Base-by-base conservation (phyloP, 306 rosid genomes). In the Cucurbita argyrosperma region DNA sequence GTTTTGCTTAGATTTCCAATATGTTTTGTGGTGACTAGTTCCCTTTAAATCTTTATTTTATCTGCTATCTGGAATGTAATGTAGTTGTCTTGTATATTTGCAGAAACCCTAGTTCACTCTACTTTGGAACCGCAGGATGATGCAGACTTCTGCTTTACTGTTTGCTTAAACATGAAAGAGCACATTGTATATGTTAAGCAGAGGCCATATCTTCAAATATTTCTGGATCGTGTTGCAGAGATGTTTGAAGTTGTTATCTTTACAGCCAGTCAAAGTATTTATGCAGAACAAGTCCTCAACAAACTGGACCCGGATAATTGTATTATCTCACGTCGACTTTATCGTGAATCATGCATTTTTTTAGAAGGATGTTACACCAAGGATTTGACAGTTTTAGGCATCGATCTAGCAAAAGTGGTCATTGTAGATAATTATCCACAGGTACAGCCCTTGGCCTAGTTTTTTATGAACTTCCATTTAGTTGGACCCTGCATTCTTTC, bases 21-120 rank as follows among this genome's bases (percentile, higher is more conserved):
- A 47, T 68, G 56, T 47, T 45, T 72, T 55, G 18, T 51, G 19
- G 62, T 72, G 77, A 23, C 46, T 8, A 42, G 10, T 40, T 54
- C 5, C 40, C 8, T 53, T 49, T 8, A 38, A 71, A 30, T 30
- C 47, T 8, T 46, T 51, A 15, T n/a, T 49, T 23, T 68, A 46
- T 74, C 68, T 30, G 19, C 14, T 42, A n/a, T 61, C 40, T 62
- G 30, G 77, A 60, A 30, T 46, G 5, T 47, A 30, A 56, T 35
- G 18, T 45, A 49, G 18, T 19, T 51, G 38, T 63, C 67, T 79
- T 65, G 70, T 43, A 42, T 77, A 56, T 78, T 11, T 80, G 87
- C 96, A 94, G 99, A 94, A 88, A 94, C 99, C 59, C 95, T 94
- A 63, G 97, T 94, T 77, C 99, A 94, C 84, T 88, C 99, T 76